Percentiles rank a stretch among this genome's conserved stretches.
phyloP scores from a whole-genome alignment of 2,329 filamentous ascomycete species.

The Rhinocladiella mackenziei region DNA sequence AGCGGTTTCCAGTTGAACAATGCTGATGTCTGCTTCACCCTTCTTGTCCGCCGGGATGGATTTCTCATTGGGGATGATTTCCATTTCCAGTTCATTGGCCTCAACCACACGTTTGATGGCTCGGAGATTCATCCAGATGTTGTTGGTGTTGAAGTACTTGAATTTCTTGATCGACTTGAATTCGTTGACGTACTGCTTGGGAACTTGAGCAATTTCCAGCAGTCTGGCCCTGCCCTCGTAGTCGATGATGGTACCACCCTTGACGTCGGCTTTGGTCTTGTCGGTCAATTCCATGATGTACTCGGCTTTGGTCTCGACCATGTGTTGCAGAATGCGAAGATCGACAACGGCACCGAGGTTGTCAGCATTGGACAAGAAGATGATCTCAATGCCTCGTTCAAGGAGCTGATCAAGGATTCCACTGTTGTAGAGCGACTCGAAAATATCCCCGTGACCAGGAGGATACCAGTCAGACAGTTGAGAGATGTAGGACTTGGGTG shows the following conservation, averaged over 20 bases:
- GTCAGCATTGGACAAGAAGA: constrained; percentile 99
- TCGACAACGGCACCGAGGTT: constrained; percentile 97
- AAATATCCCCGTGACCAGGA: constrained; percentile 97
- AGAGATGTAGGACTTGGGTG: constrained; percentile 83
- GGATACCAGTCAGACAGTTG: constrained; percentile 97
- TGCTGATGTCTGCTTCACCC: constrained; percentile 96
- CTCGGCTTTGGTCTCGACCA: constrained; percentile 94
- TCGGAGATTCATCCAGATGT: constrained; percentile 98
- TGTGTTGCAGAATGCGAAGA: constrained; percentile 97
- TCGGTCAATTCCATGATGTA: constrained; percentile 99
- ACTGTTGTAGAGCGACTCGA: constrained; percentile 99
- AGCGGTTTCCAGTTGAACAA: constrained; percentile 96
- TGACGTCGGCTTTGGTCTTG: constrained; percentile 99
- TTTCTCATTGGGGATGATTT: constrained; percentile 99
- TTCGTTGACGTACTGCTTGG: constrained; percentile 99
- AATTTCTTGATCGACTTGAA: constrained; percentile 99
- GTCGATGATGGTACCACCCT: constrained; percentile 99
- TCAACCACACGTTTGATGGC: constrained; percentile 98
- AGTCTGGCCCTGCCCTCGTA: constrained; percentile 96
- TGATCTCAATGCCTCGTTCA: constrained; percentile 89
- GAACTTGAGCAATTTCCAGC: constrained; percentile 97
- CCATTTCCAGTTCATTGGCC: constrained; percentile 97
- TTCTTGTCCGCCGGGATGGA: constrained; percentile 98
- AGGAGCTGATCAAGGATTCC: constrained; percentile 96
- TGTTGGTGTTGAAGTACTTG: constrained; percentile 99